phyloP scores from a whole-genome alignment of 768 basidiomycete species.

The Tylopilus sp. region DNA sequence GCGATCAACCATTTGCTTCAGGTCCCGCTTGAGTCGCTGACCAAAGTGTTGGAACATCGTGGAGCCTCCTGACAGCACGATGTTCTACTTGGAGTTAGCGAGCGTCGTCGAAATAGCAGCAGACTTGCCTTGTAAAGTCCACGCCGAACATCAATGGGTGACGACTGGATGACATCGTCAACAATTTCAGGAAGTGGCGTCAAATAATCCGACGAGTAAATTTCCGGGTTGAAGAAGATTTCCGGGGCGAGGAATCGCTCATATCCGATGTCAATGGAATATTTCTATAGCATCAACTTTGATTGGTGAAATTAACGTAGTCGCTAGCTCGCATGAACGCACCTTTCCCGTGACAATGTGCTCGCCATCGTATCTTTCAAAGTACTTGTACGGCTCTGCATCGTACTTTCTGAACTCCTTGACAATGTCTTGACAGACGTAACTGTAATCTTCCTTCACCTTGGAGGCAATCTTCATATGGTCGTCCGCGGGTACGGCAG shows the following conservation, averaged over 20 bases:
- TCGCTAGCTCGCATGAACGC: slow-evolving; percentile 25
- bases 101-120: neutral
- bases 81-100: slow-evolving; percentile 59
- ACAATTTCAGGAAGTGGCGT: slow-evolving; percentile 96
- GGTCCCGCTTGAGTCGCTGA: slow-evolving; percentile 91
- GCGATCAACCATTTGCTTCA: slow-evolving; percentile 91
- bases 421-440: slow-evolving; percentile 98
- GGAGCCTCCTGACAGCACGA: slow-evolving; percentile 93
- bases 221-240: slow-evolving; percentile 99
- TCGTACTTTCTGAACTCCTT: slow-evolving; percentile 99
- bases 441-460: slow-evolving; percentile 97
- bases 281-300: slow-evolving; percentile 58
- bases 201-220: slow-evolving; percentile 95
- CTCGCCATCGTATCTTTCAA: slow-evolving; percentile 91
- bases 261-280: slow-evolving; percentile 91
- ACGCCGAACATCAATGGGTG: slow-evolving; percentile 94
- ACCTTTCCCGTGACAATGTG: slow-evolving; percentile 91
- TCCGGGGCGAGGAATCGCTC: slow-evolving; percentile 99
- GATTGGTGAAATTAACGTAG: slow-evolving; percentile 2
- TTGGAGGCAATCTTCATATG: slow-evolving; percentile 87
- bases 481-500: slow-evolving; percentile 90
- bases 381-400: slow-evolving; percentile 90
- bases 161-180: slow-evolving; percentile 91
- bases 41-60: slow-evolving; percentile 99
- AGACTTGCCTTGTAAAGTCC: slow-evolving; percentile 87